Evolutionary conservation across 1,284 basidiomycete genomes (phyloP).

Genomic region (Amylostereum areolatum): DNA sequence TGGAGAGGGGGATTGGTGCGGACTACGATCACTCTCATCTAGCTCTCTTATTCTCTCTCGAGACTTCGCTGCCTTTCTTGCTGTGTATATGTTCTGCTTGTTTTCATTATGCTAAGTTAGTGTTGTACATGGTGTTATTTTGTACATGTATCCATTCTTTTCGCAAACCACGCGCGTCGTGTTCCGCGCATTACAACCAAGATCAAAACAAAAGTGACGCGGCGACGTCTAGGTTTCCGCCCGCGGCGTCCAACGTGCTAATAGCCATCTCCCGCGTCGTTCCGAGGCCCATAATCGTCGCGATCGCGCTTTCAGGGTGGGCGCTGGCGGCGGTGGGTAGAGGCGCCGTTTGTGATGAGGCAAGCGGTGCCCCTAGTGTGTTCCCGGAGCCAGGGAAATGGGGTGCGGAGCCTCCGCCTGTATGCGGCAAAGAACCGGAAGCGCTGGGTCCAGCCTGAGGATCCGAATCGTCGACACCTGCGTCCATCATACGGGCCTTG

Average conservation of each 20-base stretch:
- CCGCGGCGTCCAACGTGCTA: slow-evolving; percentile 69
- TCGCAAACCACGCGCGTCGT: slow-evolving; percentile 11
- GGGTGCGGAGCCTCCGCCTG: slow-evolving; percentile 9
- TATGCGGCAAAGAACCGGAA: slow-evolving; percentile 2
- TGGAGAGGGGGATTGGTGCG: slow-evolving; percentile 80
- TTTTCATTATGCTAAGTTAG: slow-evolving; percentile 2
- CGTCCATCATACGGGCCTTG: slow-evolving; percentile 51
- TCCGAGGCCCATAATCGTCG: slow-evolving; percentile 67
- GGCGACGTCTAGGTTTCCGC: slow-evolving; percentile 85
- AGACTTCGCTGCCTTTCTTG: slow-evolving; percentile 6
- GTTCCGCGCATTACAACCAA: not conserved
- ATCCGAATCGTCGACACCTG: slow-evolving; percentile 18
- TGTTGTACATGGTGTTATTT: slow-evolving; percentile 7
- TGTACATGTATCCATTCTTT: slow-evolving; percentile 7
- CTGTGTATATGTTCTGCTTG: slow-evolving; percentile 10
- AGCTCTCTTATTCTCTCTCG: slow-evolving; percentile 15
- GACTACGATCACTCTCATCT: slow-evolving; percentile 79
- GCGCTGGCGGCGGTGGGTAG: slow-evolving; percentile 16
- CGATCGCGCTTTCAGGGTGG: slow-evolving; percentile 49
- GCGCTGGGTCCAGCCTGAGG: slow-evolving; percentile 12
- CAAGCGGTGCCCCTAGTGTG: slow-evolving; percentile 31
- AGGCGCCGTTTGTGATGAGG: slow-evolving; percentile 19
- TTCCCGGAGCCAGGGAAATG: slow-evolving; percentile 61
- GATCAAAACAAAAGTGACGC: slow-evolving; percentile 79
- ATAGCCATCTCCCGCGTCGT: slow-evolving; percentile 73